These are phyloP conservation scores for Stemphylium lycopersici DNA, from an alignment of 2,329 filamentous ascomycete species.

Conservation along the genomic window DNA sequence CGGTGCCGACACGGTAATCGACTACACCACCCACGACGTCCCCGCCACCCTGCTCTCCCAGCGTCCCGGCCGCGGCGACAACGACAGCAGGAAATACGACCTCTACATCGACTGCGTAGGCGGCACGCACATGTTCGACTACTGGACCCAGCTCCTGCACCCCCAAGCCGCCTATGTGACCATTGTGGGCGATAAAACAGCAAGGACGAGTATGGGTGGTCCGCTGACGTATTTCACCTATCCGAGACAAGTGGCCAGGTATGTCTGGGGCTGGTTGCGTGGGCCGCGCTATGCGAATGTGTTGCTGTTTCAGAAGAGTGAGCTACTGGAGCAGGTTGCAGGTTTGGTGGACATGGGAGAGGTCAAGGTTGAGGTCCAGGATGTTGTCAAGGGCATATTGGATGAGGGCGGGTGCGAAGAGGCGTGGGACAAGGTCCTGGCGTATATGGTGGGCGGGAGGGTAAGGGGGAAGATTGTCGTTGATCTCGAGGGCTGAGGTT, in stretches of 20 bases:
- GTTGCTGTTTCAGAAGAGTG: conserved; percentile 28
- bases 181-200: conserved; percentile 48
- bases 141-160: conserved; percentile 36
- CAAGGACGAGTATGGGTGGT: conserved; percentile 49
- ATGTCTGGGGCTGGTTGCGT: conserved; percentile 30
- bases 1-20: conserved; percentile 57
- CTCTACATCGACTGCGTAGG: conserved; percentile 60
- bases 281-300: conserved; percentile 42
- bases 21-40: conserved; percentile 42
- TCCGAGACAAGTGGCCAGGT: conserved; percentile 33
- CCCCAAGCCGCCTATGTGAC: conserved; percentile 51
- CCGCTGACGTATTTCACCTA: conserved; percentile 41
- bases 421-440: conserved; percentile 33
- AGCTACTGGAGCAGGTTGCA: conserved; percentile 31
- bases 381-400: conserved; percentile 36
- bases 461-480: conserved; percentile 42
- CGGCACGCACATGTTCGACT: conserved; percentile 54
- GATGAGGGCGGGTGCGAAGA: conserved; percentile 20
- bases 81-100: conserved; percentile 46
- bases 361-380: conserved; percentile 34
- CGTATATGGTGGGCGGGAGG: conserved; percentile 35
- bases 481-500: too few relatives aligned
- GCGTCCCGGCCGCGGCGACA: conserved; percentile 33
- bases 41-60: conserved; percentile 42
- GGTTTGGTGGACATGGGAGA: conserved; percentile 29